These are phyloP conservation scores for Umbilicus rupestris DNA, from an alignment of 164 flowering plant genomes.

Conservation along the genomic window DNA sequence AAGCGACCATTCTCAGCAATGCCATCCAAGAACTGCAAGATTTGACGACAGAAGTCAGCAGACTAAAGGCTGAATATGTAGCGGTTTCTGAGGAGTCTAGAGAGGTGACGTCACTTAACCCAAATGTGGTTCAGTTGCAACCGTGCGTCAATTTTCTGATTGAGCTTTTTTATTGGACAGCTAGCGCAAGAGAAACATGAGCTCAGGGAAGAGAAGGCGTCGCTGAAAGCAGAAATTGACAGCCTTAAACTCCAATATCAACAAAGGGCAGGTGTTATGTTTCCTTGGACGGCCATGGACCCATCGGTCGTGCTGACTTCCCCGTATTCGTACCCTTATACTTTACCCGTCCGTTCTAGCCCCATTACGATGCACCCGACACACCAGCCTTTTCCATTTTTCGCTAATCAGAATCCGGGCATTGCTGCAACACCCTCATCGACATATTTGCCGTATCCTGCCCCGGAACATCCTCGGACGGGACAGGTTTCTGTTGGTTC, in stretches of 20 bases:
- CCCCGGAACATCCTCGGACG: constrained; percentile 33
- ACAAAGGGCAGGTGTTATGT: constrained; percentile 59
- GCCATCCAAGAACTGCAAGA: constrained; percentile 80
- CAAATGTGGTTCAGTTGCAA: background rate
- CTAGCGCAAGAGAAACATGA: constrained; percentile 89
- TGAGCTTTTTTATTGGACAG: constrained; percentile 23
- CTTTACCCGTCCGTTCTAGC: constrained; percentile 60
- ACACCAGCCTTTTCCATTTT: constrained; percentile 68
- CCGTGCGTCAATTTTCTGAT: background rate
- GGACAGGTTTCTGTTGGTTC: constrained; percentile 49
- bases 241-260: constrained; percentile 68
- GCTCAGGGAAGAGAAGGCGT: constrained; percentile 83
- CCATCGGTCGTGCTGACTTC: constrained; percentile 73
- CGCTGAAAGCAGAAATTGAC: constrained; percentile 73
- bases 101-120: constrained; percentile 39
- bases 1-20: constrained; percentile 74
- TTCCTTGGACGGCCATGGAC: constrained; percentile 72
- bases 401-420: constrained; percentile 33
- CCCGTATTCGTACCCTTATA: constrained; percentile 49
- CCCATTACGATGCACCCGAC: constrained; percentile 84
- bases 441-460: constrained; percentile 50
- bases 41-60: constrained; percentile 68
- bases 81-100: constrained; percentile 74
- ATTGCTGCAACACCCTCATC: constrained; percentile 29
- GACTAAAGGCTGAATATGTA: constrained; percentile 62